These are phyloP conservation scores for Camellia lanceoleosa DNA, from an alignment of 148 eudicot species.

Conservation along the genomic window DNA sequence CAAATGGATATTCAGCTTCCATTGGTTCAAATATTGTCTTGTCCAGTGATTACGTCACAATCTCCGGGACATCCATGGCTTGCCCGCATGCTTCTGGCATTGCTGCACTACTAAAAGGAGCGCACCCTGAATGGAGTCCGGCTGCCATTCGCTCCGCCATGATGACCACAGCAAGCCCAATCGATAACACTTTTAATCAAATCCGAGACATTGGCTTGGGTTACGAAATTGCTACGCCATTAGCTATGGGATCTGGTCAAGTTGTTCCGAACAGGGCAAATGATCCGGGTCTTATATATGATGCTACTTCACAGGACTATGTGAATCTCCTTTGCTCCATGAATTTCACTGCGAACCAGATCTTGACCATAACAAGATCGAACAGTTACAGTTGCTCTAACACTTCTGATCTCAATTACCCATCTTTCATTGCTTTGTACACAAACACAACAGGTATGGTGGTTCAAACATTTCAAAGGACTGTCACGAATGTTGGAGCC, in stretches of 20 bases:
- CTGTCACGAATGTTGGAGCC: too few relatives aligned
- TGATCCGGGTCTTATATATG: slow-evolving; percentile 38
- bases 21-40: slow-evolving; percentile 14
- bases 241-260: slow-evolving; percentile 31
- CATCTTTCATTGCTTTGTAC: slow-evolving; percentile 29
- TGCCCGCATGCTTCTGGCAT: slow-evolving; percentile 35
- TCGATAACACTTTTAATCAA: slow-evolving; percentile 15
- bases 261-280: slow-evolving; percentile 33
- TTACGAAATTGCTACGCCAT: slow-evolving; percentile 17
- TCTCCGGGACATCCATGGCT: slow-evolving; percentile 31
- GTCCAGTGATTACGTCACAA: slow-evolving; percentile 15
- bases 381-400: slow-evolving; percentile 22
- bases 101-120: slow-evolving; percentile 31
- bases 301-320: slow-evolving; percentile 25
- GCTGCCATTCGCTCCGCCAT: slow-evolving; percentile 34
- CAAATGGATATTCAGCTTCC: background rate
- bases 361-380: slow-evolving; percentile 25
- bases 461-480: too few relatives aligned
- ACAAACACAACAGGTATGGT: background rate
- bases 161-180: slow-evolving; percentile 26
- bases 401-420: slow-evolving; percentile 33
- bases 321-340: slow-evolving; percentile 29
- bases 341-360: slow-evolving; percentile 24
- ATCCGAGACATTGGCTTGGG: slow-evolving; percentile 7
- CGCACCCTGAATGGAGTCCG: slow-evolving; percentile 35